Base-by-base conservation (phyloP, 371 early-diverging fungal species). In the Nematocida minor region DNA sequence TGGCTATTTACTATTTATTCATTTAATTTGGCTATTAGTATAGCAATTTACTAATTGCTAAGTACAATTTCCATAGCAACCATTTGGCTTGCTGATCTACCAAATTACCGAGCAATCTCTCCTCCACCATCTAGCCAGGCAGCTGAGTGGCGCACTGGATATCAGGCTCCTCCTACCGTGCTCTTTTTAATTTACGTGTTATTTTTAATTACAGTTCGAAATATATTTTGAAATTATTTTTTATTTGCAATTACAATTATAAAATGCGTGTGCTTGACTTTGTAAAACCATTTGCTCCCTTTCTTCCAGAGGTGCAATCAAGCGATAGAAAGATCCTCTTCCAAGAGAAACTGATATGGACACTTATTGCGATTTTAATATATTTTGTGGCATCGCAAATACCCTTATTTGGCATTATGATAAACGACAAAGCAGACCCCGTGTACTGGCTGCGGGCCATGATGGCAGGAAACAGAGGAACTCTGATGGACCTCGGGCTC, bases 381-480 rank as follows among this genome's bases (percentile, higher is more conserved):
- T 99, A 93, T 87, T 84, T 97, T 83, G 94, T 98, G 70, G 93
- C 94, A 87, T 97, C 98, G 29, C 99, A 99, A 87, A 92, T 99
- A 62, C 99, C 99, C 36, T 88, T 99, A 66, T 99, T 94, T 87
- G 99, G 99, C 74, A 97, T 98, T 85, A 92, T 95, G 90, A 93
- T 94, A 48, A 91, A 91, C 9, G 94, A 95, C 82, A 81, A 82
- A 11, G 74, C 82, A 51, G 87, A 87, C 81, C 97, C 97, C 41
- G 88, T 98, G 79, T 96, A 93, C 88, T 97, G 96, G 95, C 90
- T 98, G 89, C 91, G 99, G 86, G 93, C 93, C 60, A 95, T 99
- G 85, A 89, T 97, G 81, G 99, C 98, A 48, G 93, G 94, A 48
- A 97, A 95, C 88, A 89, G 97, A 82, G 99, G 99, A 82, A 98